Percentiles rank a stretch among this genome's conserved stretches.
Evolutionary conservation across 768 basidiomycete species (phyloP).

Genomic region (Collybia sordida): DNA sequence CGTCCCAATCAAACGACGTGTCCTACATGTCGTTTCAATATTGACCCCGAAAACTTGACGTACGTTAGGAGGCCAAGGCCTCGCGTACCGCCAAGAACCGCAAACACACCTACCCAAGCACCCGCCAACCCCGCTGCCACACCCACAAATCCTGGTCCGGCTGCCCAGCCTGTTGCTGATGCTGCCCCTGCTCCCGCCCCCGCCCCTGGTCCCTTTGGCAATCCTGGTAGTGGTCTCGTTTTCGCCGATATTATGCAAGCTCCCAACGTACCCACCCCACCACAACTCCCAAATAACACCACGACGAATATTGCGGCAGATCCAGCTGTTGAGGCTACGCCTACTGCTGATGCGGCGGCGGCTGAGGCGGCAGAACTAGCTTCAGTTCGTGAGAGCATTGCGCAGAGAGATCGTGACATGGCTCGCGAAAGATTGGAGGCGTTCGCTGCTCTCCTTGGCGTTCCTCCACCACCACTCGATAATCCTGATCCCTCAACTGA

Average conservation of each 20-base stretch:
- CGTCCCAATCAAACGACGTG: constrained; percentile 78
- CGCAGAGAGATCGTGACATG: too few species aligned
- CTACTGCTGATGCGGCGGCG: too few species aligned
- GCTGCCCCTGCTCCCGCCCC: neutral
- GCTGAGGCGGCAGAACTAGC: neutral
- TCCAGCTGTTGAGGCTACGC: too few species aligned
- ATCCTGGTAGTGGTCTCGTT: neutral
- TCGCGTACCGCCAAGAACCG: constrained; percentile 2
- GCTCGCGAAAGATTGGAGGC: too few species aligned
- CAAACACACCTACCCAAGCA: neutral
- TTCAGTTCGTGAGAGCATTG: neutral
- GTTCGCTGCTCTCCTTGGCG: too few species aligned
- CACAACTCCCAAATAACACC: too few species aligned
- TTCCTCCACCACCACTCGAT: too few species aligned
- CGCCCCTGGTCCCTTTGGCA: neutral
- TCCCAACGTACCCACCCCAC: too few species aligned
- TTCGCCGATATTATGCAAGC: too few species aligned
- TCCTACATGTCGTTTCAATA: constrained; percentile 80
- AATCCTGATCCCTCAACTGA: neutral
- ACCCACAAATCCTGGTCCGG: neutral
- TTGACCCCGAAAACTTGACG: constrained; percentile 77
- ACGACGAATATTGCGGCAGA: too few species aligned
- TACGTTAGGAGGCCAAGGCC: constrained; percentile 31
- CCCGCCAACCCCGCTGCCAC: neutral
- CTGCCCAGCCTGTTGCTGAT: neutral